Conservation (phyloP, 345 rosid species). For the Citrus inodora region DNA sequence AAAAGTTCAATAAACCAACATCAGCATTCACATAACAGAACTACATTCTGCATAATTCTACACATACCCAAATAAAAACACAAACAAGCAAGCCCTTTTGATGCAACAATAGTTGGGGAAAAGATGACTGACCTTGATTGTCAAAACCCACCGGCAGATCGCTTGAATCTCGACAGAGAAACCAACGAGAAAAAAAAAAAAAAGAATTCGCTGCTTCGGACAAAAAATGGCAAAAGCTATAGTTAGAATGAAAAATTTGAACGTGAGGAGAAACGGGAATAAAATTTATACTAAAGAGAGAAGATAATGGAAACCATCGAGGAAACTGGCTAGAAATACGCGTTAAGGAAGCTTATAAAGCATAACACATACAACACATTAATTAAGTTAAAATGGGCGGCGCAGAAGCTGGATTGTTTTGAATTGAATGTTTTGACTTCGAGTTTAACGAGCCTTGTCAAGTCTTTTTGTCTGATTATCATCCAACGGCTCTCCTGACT, state of each 20-base stretch:
- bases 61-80: neutral
- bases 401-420: slow-evolving; percentile 22
- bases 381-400: neutral
- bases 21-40: slow-evolving; percentile 1
- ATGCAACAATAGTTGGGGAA: neutral
- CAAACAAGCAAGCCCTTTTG: neutral
- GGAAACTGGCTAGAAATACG: slow-evolving; percentile 7
- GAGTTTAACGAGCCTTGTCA: neutral
- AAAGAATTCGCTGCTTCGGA: neutral
- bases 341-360: neutral
- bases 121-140: slow-evolving; percentile 12
- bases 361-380: neutral
- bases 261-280: neutral
- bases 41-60: neutral
- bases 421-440: slow-evolving; percentile 9
- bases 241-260: neutral
- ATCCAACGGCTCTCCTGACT: neutral
- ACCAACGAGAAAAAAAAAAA: neutral
- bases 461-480: neutral
- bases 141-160: slow-evolving; percentile 3
- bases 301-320: neutral
- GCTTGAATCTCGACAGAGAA: slow-evolving; percentile 7
- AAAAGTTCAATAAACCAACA: neutral
- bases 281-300: neutral
- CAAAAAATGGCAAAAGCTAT: neutral